These are phyloP conservation scores for Heracleum sosnowskyi DNA, from an alignment of 129 eudicot species.

Conservation along the genomic window DNA sequence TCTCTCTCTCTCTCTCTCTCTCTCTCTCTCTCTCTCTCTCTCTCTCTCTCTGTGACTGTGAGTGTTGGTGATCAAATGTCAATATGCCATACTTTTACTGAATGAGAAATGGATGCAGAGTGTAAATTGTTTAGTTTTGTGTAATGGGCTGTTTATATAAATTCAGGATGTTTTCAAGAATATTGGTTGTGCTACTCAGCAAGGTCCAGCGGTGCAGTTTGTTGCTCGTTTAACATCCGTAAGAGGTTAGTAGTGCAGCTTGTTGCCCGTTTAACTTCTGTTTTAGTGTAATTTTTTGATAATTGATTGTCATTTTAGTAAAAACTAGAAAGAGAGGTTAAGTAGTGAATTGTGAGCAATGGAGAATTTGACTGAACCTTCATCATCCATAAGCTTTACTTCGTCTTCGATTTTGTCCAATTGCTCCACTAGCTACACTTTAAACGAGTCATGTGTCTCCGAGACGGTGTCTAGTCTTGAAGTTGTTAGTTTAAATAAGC, in stretches of 20 bases:
- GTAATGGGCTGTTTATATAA: not conserved
- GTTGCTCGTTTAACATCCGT: not conserved
- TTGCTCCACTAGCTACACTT: conserved; percentile 24
- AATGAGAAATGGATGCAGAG: too few relatives aligned
- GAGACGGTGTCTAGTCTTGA: conserved; percentile 37
- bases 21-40: too few relatives aligned
- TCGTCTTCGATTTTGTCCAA: conserved; percentile 46
- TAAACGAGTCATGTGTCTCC: conserved; percentile 17
- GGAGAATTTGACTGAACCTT: conserved; percentile 46
- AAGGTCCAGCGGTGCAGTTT: not conserved
- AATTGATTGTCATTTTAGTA: not conserved
- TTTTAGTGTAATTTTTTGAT: not conserved
- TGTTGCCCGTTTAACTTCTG: not conserved
- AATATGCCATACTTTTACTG: too few relatives aligned
- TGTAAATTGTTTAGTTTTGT: not conserved
- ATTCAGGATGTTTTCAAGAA: not conserved
- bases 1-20: too few relatives aligned
- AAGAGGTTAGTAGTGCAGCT: too few relatives aligned
- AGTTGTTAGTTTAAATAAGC: conserved; percentile 40
- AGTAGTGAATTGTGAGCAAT: conserved; percentile 12
- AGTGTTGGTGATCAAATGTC: not conserved
- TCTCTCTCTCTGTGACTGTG: too few relatives aligned
- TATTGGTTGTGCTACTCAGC: not conserved
- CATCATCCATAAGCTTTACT: conserved; percentile 55
- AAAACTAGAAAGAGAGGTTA: not conserved